Percentiles rank a stretch among this genome's conserved stretches.
Conservation (phyloP, 2,329 filamentous ascomycete genomes). For the Ophiostoma perfectum region DNA sequence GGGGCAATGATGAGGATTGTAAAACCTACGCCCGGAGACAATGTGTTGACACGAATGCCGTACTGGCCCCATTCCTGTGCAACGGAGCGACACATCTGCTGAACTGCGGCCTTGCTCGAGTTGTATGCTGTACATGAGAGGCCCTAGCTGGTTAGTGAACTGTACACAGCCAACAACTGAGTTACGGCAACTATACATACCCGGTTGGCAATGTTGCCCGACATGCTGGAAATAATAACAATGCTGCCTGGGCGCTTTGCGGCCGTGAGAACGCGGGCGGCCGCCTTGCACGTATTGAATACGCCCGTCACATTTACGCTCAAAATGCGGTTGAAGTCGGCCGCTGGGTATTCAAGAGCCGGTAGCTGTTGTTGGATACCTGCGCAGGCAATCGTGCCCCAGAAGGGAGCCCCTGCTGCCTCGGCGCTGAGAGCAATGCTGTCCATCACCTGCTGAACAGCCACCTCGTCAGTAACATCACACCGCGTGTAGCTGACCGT, state of each 20-base stretch:
- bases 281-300: conserved; percentile 66
- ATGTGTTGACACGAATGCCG: conserved; percentile 49
- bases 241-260: conserved; percentile 39
- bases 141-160: background rate
- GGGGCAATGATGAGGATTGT: background rate
- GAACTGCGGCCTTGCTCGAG: conserved; percentile 64
- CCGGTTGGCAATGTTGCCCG: conserved; percentile 43
- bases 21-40: conserved; percentile 40
- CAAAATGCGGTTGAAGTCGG: conserved; percentile 58
- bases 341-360: conserved; percentile 25
- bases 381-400: conserved; percentile 34
- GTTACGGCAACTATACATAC: no score
- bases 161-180: no score
- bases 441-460: conserved; percentile 25
- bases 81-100: conserved; percentile 62
- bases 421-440: conserved; percentile 25
- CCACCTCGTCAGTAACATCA: conserved; percentile 28
- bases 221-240: conserved; percentile 39
- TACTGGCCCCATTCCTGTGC: conserved; percentile 46
- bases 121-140: conserved; percentile 62
- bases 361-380: conserved; percentile 31
- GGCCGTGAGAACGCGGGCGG: conserved; percentile 32
- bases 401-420: conserved; percentile 28
- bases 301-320: conserved; percentile 68
- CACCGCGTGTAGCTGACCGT: conserved; percentile 27